Conservation (phyloP, 1,139 yeast genomes). For the Blastobotrys apis region DNA sequence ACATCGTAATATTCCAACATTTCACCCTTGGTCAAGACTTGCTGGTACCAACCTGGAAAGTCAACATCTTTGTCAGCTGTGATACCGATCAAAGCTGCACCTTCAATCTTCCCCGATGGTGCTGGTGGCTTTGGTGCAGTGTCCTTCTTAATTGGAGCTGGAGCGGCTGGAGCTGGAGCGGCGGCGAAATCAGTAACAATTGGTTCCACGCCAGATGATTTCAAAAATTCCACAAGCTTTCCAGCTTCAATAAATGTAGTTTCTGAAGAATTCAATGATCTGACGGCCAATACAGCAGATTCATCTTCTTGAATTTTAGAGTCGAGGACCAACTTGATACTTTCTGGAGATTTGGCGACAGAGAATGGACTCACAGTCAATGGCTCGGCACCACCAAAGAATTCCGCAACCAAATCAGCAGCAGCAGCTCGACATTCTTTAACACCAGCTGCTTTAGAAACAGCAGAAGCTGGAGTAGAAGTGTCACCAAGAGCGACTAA, state of each 20-base stretch:
- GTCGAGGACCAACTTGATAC: conserved; percentile 66
- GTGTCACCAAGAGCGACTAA: conserved; percentile 71
- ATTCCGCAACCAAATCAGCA: conserved; percentile 67
- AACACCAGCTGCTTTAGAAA: conserved; percentile 64
- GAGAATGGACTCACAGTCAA: conserved; percentile 9
- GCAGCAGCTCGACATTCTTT: conserved; percentile 88
- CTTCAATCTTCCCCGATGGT: conserved; percentile 53
- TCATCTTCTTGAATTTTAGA: conserved; percentile 38
- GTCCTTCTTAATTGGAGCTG: conserved; percentile 33
- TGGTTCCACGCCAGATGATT: conserved; percentile 56
- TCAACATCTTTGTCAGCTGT: conserved; percentile 90
- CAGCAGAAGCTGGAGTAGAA: conserved; percentile 58
- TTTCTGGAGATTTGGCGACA: conserved; percentile 29
- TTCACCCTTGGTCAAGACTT: conserved; percentile 87
- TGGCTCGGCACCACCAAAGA: conserved; percentile 48
- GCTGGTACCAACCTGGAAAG: conserved; percentile 97
- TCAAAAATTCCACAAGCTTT: conserved; percentile 50
- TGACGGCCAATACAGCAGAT: conserved; percentile 42
- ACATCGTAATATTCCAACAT: conserved; percentile 98
- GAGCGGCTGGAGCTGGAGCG: conserved; percentile 36
- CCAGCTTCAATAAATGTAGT: conserved; percentile 50
- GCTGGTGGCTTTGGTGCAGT: conserved; percentile 9
- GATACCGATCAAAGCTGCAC: conserved; percentile 92
- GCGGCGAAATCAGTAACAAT: conserved; percentile 63
- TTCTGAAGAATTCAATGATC: conserved; percentile 56